These are phyloP conservation scores for Scutellospora calospora DNA, from an alignment of 371 early-diverging fungal genomes.

Conservation along the genomic window DNA sequence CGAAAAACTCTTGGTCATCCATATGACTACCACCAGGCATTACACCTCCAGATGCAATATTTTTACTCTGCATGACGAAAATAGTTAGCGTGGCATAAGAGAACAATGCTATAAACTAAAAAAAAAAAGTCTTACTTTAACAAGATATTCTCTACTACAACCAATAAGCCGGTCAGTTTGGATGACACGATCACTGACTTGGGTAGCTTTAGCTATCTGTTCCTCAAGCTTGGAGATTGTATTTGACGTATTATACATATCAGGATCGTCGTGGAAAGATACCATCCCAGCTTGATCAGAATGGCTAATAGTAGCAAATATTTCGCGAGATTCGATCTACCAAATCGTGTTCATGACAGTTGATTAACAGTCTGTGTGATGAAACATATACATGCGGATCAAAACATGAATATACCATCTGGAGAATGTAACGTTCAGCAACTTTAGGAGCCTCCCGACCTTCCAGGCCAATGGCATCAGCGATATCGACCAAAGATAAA, in stretches of 20 bases:
- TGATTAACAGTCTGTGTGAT: background rate
- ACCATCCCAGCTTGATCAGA: constrained; percentile 74
- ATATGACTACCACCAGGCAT: too few species aligned
- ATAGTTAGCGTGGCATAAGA: too few species aligned
- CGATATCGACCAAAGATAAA: constrained; percentile 75
- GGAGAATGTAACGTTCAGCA: constrained; percentile 59
- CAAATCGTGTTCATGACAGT: background rate
- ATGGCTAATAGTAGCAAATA: constrained; percentile 69
- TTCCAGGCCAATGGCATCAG: constrained; percentile 58
- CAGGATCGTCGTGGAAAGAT: constrained; percentile 67
- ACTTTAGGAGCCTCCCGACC: constrained; percentile 47
- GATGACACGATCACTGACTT: constrained; percentile 53
- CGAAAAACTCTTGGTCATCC: too few species aligned
- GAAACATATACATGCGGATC: background rate
- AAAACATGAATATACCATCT: constrained; percentile 57
- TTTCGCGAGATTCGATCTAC: constrained; percentile 63
- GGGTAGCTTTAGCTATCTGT: constrained; percentile 58
- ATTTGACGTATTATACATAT: constrained; percentile 52
- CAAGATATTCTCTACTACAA: constrained; percentile 62
- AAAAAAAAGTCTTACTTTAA: constrained; percentile 50
- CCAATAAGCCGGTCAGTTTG: constrained; percentile 60
- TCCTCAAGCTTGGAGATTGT: constrained; percentile 59
- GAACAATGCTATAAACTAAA: too few species aligned
- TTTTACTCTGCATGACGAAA: too few species aligned
- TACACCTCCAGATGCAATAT: too few species aligned